These are phyloP conservation scores for Posidonia oceanica DNA, from an alignment of 116 monocot species.

Conservation along the genomic window DNA sequence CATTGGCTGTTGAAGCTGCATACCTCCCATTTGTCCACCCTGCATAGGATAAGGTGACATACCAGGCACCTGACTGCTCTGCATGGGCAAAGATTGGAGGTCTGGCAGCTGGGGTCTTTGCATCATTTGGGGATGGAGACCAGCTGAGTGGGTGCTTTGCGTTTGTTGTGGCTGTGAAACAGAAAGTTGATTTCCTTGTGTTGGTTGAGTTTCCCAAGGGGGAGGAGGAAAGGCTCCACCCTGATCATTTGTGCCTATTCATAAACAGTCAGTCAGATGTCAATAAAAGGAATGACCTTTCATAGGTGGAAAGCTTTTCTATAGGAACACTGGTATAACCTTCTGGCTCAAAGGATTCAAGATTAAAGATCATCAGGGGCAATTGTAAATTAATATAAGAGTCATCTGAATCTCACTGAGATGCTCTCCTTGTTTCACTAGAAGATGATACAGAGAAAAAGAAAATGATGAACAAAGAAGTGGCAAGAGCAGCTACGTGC, in stretches of 20 bases:
- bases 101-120: constrained; percentile 7
- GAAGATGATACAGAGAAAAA: too few relatives aligned
- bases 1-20: constrained; percentile 5
- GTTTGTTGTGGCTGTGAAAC: constrained; percentile 11
- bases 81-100: not conserved
- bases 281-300: not conserved
- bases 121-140: constrained; percentile 3
- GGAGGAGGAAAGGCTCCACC: constrained; percentile 60
- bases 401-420: too few relatives aligned
- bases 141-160: constrained; percentile 6
- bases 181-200: constrained; percentile 19
- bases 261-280: not conserved
- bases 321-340: too few relatives aligned
- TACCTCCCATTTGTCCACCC: constrained; percentile 9
- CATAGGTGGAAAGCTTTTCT: not conserved
- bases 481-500: too few relatives aligned
- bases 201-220: constrained; percentile 75
- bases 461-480: too few relatives aligned
- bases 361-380: too few relatives aligned
- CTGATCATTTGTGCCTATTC: constrained; percentile 34
- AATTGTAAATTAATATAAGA: too few relatives aligned
- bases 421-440: too few relatives aligned
- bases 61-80: not conserved
- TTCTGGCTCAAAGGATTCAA: too few relatives aligned
- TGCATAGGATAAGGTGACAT: constrained; percentile 4